Conservation (phyloP, 2,329 filamentous ascomycete genomes). For the Xylariaceae sp. region DNA sequence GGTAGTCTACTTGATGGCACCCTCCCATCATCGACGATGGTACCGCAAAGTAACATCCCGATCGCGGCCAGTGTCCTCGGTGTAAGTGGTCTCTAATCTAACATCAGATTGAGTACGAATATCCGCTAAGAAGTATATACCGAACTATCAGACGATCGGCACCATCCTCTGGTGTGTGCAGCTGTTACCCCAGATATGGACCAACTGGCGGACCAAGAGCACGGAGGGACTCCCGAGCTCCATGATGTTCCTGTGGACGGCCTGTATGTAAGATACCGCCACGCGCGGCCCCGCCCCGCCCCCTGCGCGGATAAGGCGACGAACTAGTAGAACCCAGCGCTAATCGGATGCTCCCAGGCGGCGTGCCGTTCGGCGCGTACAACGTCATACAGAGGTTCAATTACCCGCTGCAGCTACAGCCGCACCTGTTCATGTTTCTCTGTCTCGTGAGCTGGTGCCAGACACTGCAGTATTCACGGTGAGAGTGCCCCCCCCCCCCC, state of each 20-base stretch:
- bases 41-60: conserved; percentile 35
- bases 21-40: conserved; percentile 22
- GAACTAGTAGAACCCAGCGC: background rate
- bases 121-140: too few relatives aligned
- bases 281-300: background rate
- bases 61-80: conserved; percentile 44
- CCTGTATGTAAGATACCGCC: conserved; percentile 50
- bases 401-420: conserved; percentile 47
- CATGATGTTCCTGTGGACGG: conserved; percentile 68
- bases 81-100: conserved; percentile 36
- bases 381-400: conserved; percentile 46
- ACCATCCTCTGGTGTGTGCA: conserved; percentile 47
- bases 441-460: conserved; percentile 45
- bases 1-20: background rate
- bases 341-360: conserved; percentile 31
- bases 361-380: conserved; percentile 46
- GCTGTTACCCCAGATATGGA: conserved; percentile 54
- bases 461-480: conserved; percentile 40
- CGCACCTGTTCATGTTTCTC: conserved; percentile 44
- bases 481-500: conserved; percentile 2
- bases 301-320: background rate
- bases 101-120: background rate
- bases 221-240: conserved; percentile 61
- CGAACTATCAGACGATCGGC: conserved; percentile 33
- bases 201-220: conserved; percentile 62